Conservation (phyloP, 2,329 filamentous ascomycete species). For the Cercospora beticola region DNA sequence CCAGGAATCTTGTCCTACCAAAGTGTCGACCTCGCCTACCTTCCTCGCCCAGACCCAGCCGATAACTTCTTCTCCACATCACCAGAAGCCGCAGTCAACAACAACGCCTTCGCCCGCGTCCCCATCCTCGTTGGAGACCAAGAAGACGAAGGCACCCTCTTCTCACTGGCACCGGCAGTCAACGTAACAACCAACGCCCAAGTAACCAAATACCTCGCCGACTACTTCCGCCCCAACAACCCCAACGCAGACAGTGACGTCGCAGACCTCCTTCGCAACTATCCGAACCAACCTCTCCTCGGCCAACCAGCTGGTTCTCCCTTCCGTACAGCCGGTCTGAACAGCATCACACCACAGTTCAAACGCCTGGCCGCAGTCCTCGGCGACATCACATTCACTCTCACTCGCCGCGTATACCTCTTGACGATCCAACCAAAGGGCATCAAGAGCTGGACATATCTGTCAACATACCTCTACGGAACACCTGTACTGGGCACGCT, state of each 20-base stretch:
- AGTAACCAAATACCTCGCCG: constrained; percentile 61
- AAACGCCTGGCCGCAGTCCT: constrained; percentile 72
- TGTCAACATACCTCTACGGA: constrained; percentile 69
- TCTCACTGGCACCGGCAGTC: constrained; percentile 59
- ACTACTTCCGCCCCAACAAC: constrained; percentile 54
- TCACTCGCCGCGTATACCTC: constrained; percentile 67
- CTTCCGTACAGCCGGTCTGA: constrained; percentile 66
- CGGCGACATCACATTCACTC: constrained; percentile 72
- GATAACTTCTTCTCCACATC: constrained; percentile 61
- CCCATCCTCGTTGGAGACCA: constrained; percentile 67
- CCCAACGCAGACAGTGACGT: constrained; percentile 44
- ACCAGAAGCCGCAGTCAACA: constrained; percentile 57
- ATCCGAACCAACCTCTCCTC: constrained; percentile 51
- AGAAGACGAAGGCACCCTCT: constrained; percentile 64
- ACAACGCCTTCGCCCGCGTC: constrained; percentile 42
- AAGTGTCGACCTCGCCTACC: constrained; percentile 66
- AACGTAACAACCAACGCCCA: constrained; percentile 64
- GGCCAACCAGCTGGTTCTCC: constrained; percentile 63
- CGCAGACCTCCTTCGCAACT: constrained; percentile 59
- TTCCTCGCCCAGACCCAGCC: constrained; percentile 65
- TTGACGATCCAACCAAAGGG: constrained; percentile 46
- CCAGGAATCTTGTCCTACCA: constrained; percentile 65
- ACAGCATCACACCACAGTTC: constrained; percentile 73
- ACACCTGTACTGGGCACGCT: constrained; percentile 73
- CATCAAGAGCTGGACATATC: constrained; percentile 72